phyloP scores from a whole-genome alignment of 169 alveolate genomes.

The Neospora caninum region DNA sequence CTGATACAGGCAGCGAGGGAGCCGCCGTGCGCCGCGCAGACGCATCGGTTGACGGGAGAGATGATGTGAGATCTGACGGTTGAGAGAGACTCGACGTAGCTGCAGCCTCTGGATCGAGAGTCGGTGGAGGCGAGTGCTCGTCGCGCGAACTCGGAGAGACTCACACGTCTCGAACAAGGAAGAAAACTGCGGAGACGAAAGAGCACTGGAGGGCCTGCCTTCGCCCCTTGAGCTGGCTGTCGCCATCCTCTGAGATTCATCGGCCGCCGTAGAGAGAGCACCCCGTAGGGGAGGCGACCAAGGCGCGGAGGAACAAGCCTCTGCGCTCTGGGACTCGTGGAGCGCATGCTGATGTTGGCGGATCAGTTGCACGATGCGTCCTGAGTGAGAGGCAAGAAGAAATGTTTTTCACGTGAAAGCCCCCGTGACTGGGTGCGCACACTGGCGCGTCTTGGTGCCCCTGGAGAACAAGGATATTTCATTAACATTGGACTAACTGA shows the following conservation, averaged over 20 bases:
- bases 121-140: background rate
- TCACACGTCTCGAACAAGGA: background rate
- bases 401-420: too few species aligned
- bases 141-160: background rate
- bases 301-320: background rate
- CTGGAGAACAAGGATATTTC: too few species aligned
- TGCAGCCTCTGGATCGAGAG: background rate
- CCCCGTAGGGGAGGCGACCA: background rate
- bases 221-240: background rate
- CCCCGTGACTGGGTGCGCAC: too few species aligned
- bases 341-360: background rate
- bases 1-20: background rate
- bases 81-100: background rate
- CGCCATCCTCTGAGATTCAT: background rate
- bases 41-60: too few species aligned
- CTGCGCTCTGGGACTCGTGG: background rate
- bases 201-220: background rate
- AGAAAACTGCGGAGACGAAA: background rate
- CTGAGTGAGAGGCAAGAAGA: background rate
- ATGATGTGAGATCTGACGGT: too few species aligned
- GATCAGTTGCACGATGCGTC: slow-evolving; percentile 22
- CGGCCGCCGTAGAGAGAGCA: background rate
- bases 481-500: background rate
- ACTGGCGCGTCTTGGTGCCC: too few species aligned
- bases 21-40: too few species aligned